These are phyloP conservation scores for Candida mattraensis DNA, from an alignment of 805 yeast genomes.

Conservation along the genomic window DNA sequence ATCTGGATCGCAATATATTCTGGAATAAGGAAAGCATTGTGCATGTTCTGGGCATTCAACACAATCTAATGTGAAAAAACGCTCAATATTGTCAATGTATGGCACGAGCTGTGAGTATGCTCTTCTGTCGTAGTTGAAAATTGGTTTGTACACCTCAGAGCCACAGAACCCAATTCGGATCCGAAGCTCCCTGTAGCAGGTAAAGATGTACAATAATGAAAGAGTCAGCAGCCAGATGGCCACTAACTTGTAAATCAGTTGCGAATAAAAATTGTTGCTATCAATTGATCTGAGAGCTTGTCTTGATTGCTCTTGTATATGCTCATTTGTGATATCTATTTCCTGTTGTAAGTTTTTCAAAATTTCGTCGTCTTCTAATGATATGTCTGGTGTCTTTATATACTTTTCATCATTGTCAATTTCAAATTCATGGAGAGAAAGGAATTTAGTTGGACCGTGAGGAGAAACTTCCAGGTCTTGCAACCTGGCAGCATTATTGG, in stretches of 20 bases:
- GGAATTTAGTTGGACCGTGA: constrained; percentile 16
- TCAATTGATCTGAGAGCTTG: constrained; percentile 9
- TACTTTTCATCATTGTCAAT: constrained; percentile 3
- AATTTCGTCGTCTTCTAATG: constrained; percentile 9
- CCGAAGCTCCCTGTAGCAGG: constrained; percentile 52
- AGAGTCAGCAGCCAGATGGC: constrained; percentile 17
- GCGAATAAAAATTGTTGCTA: constrained; percentile 5
- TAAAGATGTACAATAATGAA: constrained; percentile 11
- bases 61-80: constrained; percentile 61
- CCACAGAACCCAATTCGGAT: constrained; percentile 77
- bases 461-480: constrained; percentile 4
- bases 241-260: constrained; percentile 11
- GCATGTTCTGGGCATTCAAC: constrained; percentile 82
- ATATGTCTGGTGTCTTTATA: constrained; percentile 4
- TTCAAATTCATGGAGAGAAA: constrained; percentile 6
- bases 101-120: constrained; percentile 17
- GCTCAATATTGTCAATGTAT: constrained; percentile 40
- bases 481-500: constrained; percentile 17
- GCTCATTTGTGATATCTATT: constrained; percentile 9
- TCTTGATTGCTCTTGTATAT: constrained; percentile 8
- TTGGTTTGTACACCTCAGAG: constrained; percentile 46
- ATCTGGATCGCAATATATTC: constrained; percentile 72
- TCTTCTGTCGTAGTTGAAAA: constrained; percentile 22
- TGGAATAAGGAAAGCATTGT: constrained; percentile 63
- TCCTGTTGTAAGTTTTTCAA: constrained; percentile 9